Evolutionary conservation across 108 stramenopile genomes (phyloP).

Genomic region (Discostella pseudostelligera): DNA sequence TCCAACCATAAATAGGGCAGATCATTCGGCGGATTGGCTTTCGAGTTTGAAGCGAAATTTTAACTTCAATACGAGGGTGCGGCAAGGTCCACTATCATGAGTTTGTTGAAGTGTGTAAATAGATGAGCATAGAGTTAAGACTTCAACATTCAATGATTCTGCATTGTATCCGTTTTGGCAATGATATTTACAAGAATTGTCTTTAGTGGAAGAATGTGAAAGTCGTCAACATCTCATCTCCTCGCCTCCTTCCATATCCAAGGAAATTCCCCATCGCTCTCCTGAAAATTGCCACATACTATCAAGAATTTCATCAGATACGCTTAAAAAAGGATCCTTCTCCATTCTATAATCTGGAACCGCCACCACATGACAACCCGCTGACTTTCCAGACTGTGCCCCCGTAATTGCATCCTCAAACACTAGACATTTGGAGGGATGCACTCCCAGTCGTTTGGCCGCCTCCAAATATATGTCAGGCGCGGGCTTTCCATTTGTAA

Average conservation of each 20-base stretch:
- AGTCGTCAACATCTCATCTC: no score
- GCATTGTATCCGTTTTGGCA: no score
- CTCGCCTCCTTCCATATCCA: constrained; percentile 18
- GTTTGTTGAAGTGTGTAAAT: not conserved
- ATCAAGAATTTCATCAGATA: constrained; percentile 62
- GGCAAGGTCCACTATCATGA: constrained; percentile 64
- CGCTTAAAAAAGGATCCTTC: constrained; percentile 42
- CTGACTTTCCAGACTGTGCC: constrained; percentile 59
- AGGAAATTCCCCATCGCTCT: constrained; percentile 47
- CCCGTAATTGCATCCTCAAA: constrained; percentile 84
- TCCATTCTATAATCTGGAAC: constrained; percentile 75
- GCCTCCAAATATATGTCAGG: constrained; percentile 85
- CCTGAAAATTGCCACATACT: constrained; percentile 67
- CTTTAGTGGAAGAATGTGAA: no score
- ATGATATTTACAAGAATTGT: no score
- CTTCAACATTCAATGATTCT: no score
- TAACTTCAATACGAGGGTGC: constrained; percentile 81
- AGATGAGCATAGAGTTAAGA: constrained; percentile 1
- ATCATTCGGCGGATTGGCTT: constrained; percentile 90
- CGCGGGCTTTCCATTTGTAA: constrained; percentile 76
- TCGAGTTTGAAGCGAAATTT: constrained; percentile 78
- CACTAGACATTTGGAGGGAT: constrained; percentile 75
- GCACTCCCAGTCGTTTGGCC: constrained; percentile 52
- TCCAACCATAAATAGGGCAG: constrained; percentile 82
- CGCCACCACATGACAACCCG: constrained; percentile 71